Evolutionary conservation across 2,329 filamentous ascomycete genomes (phyloP), one percentile per base, ranked within the genome.

Genomic region (Exophiala sp.): DNA sequence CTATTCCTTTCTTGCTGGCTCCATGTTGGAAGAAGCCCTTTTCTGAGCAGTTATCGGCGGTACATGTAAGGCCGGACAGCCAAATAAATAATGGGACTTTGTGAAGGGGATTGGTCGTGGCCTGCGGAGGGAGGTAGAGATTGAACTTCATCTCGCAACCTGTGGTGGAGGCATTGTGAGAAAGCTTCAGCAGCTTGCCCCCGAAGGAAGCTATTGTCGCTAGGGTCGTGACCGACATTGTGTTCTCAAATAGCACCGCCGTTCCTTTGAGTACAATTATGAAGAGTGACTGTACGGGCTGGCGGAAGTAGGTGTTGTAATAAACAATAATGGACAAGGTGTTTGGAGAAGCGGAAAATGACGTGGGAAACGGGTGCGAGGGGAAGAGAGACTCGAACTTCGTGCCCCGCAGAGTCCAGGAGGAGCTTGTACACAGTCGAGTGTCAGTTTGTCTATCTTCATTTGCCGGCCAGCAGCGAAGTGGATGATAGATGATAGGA

Each of bases 31-130:
- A 87, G 77, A 96, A 97, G 46, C 90, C 93, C 67, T 83, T 84
- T 64, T 84, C 81, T 1, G 81, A 79, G 67, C 80, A 81, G 61
- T 84, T 84, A 61, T 97, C 90, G 29, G 88, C 89, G 1, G 89
- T 91, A 76, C 93, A 98, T 54, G 93, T 97, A 54, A 98, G 76
- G 44, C 93, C 93, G 11, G 91, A 91, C 52, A 98, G 83, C 71
- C 91, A 98, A 72, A 96, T 83, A 51, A 98, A 79, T 23, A 97
- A 80, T 19, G 93, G 93, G 1, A 88, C 82, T 62, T 85, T 86
- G 48, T 74, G 68, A 34, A 77, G 73, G 1, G 69, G 46, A 43
- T 69, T 62, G 13, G 68, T 62, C 56, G 77, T 70, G 48, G 86
- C 81, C 62, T 83, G 76, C 1, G 87, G 82, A 19, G 93, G 93